Percentiles rank a stretch among this genome's conserved stretches.
Conservation (phyloP, 495 filamentous ascomycete genomes). For the Umbilicaria muhlenbergii region DNA sequence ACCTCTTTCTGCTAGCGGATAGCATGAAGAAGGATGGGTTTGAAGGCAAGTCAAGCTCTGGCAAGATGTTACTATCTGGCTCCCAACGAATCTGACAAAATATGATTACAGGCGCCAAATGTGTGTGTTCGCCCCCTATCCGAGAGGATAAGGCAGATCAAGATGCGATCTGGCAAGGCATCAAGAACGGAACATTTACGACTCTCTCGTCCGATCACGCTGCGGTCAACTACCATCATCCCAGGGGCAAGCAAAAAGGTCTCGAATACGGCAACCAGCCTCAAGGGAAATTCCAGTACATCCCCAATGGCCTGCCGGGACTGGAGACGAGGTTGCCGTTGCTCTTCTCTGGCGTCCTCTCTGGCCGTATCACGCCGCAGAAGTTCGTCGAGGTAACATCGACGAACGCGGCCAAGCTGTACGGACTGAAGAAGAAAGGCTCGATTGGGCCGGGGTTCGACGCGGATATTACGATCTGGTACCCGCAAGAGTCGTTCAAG, state of each 20-base stretch:
- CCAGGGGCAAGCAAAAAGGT: conserved; percentile 30
- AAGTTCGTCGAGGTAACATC: conserved; percentile 43
- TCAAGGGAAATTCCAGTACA: conserved; percentile 31
- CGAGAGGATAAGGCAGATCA: conserved; percentile 21
- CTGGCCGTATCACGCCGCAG: conserved; percentile 29
- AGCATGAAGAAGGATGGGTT: conserved; percentile 33
- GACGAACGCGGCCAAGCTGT: conserved; percentile 44
- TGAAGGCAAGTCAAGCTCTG: conserved; percentile 13
- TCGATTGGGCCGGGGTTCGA: conserved; percentile 36
- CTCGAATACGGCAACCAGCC: conserved; percentile 27
- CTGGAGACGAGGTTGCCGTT: conserved; percentile 42
- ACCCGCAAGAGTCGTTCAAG: conserved; percentile 23
- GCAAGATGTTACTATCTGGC: background rate
- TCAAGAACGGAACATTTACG: conserved; percentile 32
- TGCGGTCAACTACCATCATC: conserved; percentile 34
- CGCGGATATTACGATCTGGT: conserved; percentile 38
- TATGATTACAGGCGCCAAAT: conserved; percentile 22
- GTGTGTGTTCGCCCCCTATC: conserved; percentile 32
- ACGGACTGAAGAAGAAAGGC: conserved; percentile 41
- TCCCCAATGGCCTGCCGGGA: conserved; percentile 45
- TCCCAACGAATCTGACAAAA: background rate
- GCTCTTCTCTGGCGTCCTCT: conserved; percentile 19
- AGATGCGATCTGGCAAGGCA: conserved; percentile 26
- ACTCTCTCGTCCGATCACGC: conserved; percentile 35
- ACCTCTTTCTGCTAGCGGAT: conserved; percentile 42